Conservation (phyloP, 1,284 basidiomycete genomes). For the Moesziomyces antarcticus region DNA sequence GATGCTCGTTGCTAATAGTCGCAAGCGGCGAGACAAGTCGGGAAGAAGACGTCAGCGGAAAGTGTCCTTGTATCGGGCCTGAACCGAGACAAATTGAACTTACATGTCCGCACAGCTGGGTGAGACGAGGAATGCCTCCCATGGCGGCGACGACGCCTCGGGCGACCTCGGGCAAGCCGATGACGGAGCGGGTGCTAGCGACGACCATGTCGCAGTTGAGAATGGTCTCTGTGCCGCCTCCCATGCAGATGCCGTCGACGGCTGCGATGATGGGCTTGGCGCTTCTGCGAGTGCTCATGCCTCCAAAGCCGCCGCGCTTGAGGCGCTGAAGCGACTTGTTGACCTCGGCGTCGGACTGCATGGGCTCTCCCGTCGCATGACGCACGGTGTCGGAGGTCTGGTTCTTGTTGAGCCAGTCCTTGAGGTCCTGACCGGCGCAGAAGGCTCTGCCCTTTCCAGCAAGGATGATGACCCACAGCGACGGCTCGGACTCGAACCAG, state of each 20-base stretch:
- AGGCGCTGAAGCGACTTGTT: slow-evolving; percentile 24
- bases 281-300: slow-evolving; percentile 75
- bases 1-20: slow-evolving; percentile 74
- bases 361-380: slow-evolving; percentile 32
- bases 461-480: slow-evolving; percentile 80
- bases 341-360: slow-evolving; percentile 39
- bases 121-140: slow-evolving; percentile 73
- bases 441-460: slow-evolving; percentile 81
- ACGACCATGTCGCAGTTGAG: slow-evolving; percentile 85
- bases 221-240: slow-evolving; percentile 82
- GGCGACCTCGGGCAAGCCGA: slow-evolving; percentile 84
- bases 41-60: slow-evolving; percentile 1
- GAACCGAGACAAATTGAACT: slow-evolving; percentile 4
- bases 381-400: slow-evolving; percentile 19
- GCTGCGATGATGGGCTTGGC: slow-evolving; percentile 85
- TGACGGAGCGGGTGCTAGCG: slow-evolving; percentile 77
- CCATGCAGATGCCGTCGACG: slow-evolving; percentile 81
- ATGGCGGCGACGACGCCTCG: slow-evolving; percentile 80
- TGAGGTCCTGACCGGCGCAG: slow-evolving; percentile 73
- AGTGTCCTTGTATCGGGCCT: background rate
- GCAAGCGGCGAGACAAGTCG: background rate
- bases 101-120: slow-evolving; percentile 55
- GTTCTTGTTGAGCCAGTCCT: slow-evolving; percentile 48
- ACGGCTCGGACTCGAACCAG: slow-evolving; percentile 81
- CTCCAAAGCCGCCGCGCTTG: slow-evolving; percentile 77